phyloP scores from a whole-genome alignment of 2,329 filamentous ascomycete genomes.

The Stagonosporopsis chrysanthemi region DNA sequence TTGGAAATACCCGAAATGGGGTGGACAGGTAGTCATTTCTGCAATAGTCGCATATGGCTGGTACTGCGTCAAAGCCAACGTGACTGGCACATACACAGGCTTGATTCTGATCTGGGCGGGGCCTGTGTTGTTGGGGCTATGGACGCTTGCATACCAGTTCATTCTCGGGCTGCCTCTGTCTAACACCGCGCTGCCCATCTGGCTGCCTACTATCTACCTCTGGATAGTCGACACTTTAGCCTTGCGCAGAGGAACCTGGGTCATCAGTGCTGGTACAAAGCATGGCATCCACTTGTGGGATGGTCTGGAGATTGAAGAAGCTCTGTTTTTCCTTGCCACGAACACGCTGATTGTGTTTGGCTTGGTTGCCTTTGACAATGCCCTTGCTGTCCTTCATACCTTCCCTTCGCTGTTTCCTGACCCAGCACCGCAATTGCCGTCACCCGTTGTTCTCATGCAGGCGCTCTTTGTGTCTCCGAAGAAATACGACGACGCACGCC shows the following conservation, averaged over 20 bases:
- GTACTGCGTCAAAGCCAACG: constrained; percentile 55
- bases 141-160: constrained; percentile 69
- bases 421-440: constrained; percentile 57
- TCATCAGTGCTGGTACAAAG: constrained; percentile 73
- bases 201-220: constrained; percentile 71
- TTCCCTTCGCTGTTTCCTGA: constrained; percentile 66
- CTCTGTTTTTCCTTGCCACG: constrained; percentile 74
- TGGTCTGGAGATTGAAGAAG: constrained; percentile 75
- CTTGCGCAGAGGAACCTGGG: constrained; percentile 73
- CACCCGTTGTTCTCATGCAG: constrained; percentile 59
- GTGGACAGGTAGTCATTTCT: constrained; percentile 62
- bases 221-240: constrained; percentile 77
- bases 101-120: constrained; percentile 74
- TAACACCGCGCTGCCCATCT: constrained; percentile 67
- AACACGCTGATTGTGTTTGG: constrained; percentile 75
- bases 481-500: constrained; percentile 64
- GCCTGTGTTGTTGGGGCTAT: constrained; percentile 70
- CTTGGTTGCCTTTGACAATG: constrained; percentile 72
- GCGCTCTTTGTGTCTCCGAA: constrained; percentile 60
- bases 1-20: constrained; percentile 50
- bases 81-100: constrained; percentile 69
- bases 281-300: constrained; percentile 69
- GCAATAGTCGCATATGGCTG: constrained; percentile 56
- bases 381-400: constrained; percentile 68
- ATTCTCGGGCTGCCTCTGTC: constrained; percentile 65